Conservation (phyloP, 2,329 filamentous ascomycete genomes). For the Pseudogymnoascus sp. region DNA sequence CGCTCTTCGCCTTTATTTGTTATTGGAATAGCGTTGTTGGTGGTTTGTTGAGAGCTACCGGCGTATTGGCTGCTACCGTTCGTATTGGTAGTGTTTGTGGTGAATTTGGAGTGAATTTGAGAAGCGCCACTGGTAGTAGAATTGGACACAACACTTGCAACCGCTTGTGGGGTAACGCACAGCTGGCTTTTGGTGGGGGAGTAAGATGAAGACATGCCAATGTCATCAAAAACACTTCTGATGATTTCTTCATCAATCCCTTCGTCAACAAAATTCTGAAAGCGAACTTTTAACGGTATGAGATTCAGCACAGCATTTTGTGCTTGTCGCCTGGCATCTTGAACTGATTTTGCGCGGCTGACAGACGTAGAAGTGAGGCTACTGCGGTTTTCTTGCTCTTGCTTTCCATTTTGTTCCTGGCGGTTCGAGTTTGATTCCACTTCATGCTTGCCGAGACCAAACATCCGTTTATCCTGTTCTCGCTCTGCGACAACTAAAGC, state of each 20-base stretch:
- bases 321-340: slow-evolving; percentile 42
- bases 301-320: slow-evolving; percentile 60
- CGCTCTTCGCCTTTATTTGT: slow-evolving; percentile 46
- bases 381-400: neutral
- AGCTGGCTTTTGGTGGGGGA: neutral
- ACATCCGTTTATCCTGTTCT: neutral
- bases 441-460: neutral
- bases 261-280: slow-evolving; percentile 63
- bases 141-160: neutral
- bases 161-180: neutral
- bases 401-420: neutral
- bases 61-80: neutral
- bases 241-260: slow-evolving; percentile 60
- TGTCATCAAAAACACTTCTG: slow-evolving; percentile 56
- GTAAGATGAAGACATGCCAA: slow-evolving; percentile 43
- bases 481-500: neutral
- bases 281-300: slow-evolving; percentile 60
- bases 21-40: neutral
- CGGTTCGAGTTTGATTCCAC: neutral
- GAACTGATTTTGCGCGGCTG: neutral
- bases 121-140: neutral
- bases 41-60: neutral
- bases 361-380: neutral
- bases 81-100: neutral
- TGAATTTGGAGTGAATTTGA: slow-evolving; percentile 2